Evolutionary conservation across 2,329 filamentous ascomycete genomes (phyloP).

Genomic region (Setomelanomma holmii): DNA sequence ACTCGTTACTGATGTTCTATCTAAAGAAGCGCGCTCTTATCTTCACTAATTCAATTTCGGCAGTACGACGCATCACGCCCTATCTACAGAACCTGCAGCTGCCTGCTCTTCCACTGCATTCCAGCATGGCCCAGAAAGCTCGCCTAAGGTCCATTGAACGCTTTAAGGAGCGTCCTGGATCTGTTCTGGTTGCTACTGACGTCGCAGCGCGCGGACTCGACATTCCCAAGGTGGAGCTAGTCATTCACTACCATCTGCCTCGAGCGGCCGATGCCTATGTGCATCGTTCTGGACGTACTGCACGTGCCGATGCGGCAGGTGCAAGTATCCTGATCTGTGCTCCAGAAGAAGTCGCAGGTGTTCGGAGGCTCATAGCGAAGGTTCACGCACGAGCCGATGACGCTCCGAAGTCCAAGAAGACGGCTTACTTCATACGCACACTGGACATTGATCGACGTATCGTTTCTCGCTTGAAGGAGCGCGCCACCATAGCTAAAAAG

Average conservation of each 20-base stretch:
- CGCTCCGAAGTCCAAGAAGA: constrained; percentile 57
- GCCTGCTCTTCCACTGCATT: constrained; percentile 80
- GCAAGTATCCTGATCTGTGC: constrained; percentile 87
- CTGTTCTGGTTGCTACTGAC: constrained; percentile 89
- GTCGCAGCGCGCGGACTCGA: constrained; percentile 93
- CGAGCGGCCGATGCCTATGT: constrained; percentile 92
- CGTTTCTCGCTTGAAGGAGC: constrained; percentile 75
- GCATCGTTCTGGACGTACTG: constrained; percentile 92
- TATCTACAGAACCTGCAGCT: constrained; percentile 84
- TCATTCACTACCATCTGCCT: constrained; percentile 95
- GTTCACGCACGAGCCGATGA: constrained; percentile 71
- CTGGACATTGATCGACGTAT: constrained; percentile 84
- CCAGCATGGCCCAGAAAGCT: constrained; percentile 94
- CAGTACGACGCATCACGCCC: constrained; percentile 84
- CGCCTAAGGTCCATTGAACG: constrained; percentile 91
- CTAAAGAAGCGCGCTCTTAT: constrained; percentile 82
- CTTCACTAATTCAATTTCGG: constrained; percentile 95
- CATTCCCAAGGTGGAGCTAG: constrained; percentile 85
- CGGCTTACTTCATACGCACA: constrained; percentile 74
- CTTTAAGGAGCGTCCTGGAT: constrained; percentile 71
- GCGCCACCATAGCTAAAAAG: constrained; percentile 82
- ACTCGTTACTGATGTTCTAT: constrained; percentile 83
- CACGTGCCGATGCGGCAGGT: constrained; percentile 78
- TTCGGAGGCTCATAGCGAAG: constrained; percentile 82
- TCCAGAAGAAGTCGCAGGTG: constrained; percentile 87